Conservation (phyloP, 2,329 filamentous ascomycete genomes). For the Aspergillus ruber region DNA sequence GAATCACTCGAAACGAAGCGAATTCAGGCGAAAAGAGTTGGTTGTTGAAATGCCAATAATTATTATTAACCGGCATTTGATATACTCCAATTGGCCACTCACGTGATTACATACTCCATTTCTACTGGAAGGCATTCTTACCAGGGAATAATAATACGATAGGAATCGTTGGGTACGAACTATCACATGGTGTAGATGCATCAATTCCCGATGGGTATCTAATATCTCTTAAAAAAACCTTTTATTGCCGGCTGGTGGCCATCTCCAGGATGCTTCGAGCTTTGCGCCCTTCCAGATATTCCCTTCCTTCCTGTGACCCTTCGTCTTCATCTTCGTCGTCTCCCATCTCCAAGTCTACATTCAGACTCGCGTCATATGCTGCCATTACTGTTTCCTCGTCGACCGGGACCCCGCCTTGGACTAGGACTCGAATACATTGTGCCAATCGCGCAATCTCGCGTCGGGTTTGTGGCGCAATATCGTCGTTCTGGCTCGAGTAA, state of each 20-base stretch:
- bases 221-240: neutral
- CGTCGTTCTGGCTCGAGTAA: conserved; percentile 93
- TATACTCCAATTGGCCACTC: neutral
- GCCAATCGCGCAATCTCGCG: conserved; percentile 80
- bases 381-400: conserved; percentile 83
- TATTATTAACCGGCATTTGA: neutral
- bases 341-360: conserved; percentile 49
- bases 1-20: no score
- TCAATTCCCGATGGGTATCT: conserved; percentile 5
- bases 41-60: neutral
- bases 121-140: neutral
- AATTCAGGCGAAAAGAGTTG: neutral
- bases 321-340: conserved; percentile 34
- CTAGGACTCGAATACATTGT: conserved; percentile 73
- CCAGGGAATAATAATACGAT: neutral
- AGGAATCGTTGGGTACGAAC: neutral
- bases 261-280: conserved; percentile 32
- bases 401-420: conserved; percentile 74
- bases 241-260: conserved; percentile 14
- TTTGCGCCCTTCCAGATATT: conserved; percentile 38
- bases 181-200: no score
- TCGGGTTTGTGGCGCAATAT: conserved; percentile 68
- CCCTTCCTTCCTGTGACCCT: conserved; percentile 28
- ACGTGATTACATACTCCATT: neutral
- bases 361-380: conserved; percentile 75